Evolutionary conservation across 2,329 filamentous ascomycete genomes (phyloP).

Genomic region (Penicillium fuscoglaucum): DNA sequence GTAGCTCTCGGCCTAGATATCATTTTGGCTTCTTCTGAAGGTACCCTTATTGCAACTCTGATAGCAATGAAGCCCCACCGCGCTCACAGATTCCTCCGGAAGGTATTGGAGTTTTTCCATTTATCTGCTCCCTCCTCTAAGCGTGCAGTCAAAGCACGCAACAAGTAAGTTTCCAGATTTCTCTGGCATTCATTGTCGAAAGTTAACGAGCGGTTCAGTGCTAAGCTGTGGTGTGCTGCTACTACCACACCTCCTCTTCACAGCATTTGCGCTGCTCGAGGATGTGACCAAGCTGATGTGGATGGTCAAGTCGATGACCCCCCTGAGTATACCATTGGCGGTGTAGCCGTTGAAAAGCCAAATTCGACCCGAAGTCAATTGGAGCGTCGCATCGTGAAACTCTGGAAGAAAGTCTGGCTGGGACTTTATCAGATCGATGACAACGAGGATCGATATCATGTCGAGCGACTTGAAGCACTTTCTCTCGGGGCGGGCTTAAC

Average conservation of each 20-base stretch:
- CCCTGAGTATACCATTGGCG: background rate
- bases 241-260: background rate
- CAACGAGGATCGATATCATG: constrained; percentile 12
- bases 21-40: background rate
- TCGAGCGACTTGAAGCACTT: constrained; percentile 19
- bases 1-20: no score
- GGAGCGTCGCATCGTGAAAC: constrained; percentile 16
- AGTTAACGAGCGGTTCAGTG: background rate
- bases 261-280: background rate
- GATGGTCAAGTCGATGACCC: background rate
- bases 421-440: constrained; percentile 26
- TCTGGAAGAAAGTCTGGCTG: constrained; percentile 25
- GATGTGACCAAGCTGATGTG: no score
- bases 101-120: constrained; percentile 12
- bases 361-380: constrained; percentile 14
- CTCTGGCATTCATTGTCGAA: background rate
- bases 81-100: constrained; percentile 6
- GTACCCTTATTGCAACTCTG: background rate
- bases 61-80: constrained; percentile 5
- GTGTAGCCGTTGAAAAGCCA: background rate
- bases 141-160: background rate
- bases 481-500: constrained; percentile 22
- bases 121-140: background rate
- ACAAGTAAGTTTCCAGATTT: background rate
- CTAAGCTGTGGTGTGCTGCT: constrained; percentile 1